Percentiles rank a stretch among this genome's conserved stretches.
Conservation (phyloP, 352 stramenopile species). For the Pythium brassicae region DNA sequence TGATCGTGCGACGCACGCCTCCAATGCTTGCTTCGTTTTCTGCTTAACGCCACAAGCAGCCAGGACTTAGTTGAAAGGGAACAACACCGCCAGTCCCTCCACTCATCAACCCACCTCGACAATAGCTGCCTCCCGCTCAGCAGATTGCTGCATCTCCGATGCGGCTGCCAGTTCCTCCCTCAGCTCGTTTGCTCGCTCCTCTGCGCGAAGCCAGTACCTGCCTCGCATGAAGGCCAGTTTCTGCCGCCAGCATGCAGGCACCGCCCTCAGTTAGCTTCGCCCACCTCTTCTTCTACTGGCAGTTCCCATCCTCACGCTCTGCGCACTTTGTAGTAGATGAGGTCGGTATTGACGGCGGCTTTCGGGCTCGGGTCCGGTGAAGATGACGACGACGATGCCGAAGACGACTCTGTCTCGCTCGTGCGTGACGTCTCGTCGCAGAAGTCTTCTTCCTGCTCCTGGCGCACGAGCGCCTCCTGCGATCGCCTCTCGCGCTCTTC, state of each 20-base stretch:
- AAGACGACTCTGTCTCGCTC: not conserved
- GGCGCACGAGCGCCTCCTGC: conserved; percentile 5
- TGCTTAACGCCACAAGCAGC: not conserved
- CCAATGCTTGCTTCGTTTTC: conserved; percentile 2
- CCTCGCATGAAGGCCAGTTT: conserved; percentile 5
- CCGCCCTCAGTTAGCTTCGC: not conserved
- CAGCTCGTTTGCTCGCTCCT: conserved; percentile 3
- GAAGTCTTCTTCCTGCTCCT: conserved; percentile 7
- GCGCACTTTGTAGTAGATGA: conserved; percentile 6
- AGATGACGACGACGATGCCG: too few species aligned
- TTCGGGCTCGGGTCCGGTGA: conserved; percentile 2
- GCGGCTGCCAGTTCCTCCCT: conserved; percentile 6
- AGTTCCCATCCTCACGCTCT: not conserved
- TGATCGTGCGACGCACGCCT: not conserved
- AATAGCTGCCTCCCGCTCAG: not conserved
- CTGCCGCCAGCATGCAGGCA: not conserved
- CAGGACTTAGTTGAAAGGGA: not conserved
- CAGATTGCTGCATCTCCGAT: not conserved
- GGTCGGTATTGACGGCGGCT: conserved; percentile 2
- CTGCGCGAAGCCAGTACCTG: conserved; percentile 11
- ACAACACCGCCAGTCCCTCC: not conserved
- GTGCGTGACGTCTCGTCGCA: conserved; percentile 1
- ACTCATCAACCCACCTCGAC: conserved; percentile 3
- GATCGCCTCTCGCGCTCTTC: conserved; percentile 14
- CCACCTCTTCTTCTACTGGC: not conserved